A percentile compares a stretch with the other conserved stretches of the same genome.
phyloP scores from a whole-genome alignment of 2,329 filamentous ascomycete species.

The Alternaria hordeiaustralica region DNA sequence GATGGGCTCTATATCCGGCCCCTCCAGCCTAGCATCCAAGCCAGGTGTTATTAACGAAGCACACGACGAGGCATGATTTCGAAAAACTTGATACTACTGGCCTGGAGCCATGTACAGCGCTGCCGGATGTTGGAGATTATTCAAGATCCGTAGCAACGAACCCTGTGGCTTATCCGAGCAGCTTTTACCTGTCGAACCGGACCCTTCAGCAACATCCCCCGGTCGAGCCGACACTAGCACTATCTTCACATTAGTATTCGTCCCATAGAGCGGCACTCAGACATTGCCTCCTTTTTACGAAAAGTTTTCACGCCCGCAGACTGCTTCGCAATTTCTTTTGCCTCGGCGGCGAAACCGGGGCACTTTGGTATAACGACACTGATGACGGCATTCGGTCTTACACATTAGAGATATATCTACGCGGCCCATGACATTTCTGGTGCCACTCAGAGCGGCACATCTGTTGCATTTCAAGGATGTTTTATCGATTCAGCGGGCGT shows the following conservation, averaged over 20 bases:
- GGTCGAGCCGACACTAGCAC: constrained; percentile 2
- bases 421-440: constrained; percentile 1
- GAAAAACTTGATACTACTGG: background rate
- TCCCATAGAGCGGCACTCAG: constrained; percentile 1
- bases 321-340: constrained; percentile 11
- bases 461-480: constrained; percentile 23
- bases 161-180: constrained; percentile 3
- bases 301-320: constrained; percentile 18
- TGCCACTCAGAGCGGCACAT: constrained; percentile 4
- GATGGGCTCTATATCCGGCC: constrained; percentile 39
- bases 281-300: constrained; percentile 6
- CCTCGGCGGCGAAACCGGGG: constrained; percentile 4
- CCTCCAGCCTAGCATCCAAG: constrained; percentile 41
- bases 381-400: constrained; percentile 18
- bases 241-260: background rate
- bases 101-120: constrained; percentile 7
- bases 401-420: background rate
- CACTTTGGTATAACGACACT: constrained; percentile 19
- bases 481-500: constrained; percentile 17
- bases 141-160: background rate
- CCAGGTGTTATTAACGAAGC: constrained; percentile 48
- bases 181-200: constrained; percentile 1
- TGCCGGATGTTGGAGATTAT: background rate
- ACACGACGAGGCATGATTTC: constrained; percentile 46
- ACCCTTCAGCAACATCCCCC: background rate